These are phyloP conservation scores for Aspergillus indologenus DNA, from an alignment of 495 filamentous ascomycete genomes.

Conservation along the genomic window DNA sequence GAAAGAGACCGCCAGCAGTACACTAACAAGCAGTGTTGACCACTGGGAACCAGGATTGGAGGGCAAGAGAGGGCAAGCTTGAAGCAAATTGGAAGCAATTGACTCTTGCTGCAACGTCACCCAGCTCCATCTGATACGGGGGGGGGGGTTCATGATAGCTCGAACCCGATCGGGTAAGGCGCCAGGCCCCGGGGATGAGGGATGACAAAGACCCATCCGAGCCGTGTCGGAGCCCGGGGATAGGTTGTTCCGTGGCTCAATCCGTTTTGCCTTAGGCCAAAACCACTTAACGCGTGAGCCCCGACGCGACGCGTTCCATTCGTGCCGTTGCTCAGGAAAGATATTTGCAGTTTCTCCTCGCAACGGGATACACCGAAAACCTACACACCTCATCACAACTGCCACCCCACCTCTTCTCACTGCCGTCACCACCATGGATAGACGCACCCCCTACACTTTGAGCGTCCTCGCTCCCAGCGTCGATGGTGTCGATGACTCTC, in stretches of 20 bases:
- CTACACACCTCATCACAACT: slow-evolving; percentile 23
- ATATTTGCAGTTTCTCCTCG: slow-evolving; percentile 27
- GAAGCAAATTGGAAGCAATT: background rate
- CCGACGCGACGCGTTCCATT: slow-evolving; percentile 32
- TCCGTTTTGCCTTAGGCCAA: slow-evolving; percentile 23
- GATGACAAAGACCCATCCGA: slow-evolving; percentile 8
- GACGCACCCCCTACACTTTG: slow-evolving; percentile 78
- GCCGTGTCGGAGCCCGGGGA: slow-evolving; percentile 1
- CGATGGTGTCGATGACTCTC: slow-evolving; percentile 59
- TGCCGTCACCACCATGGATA: slow-evolving; percentile 65
- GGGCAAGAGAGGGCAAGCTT: background rate
- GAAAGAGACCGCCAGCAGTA: slow-evolving; percentile 2
- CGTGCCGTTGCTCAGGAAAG: slow-evolving; percentile 26
- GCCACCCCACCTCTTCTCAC: slow-evolving; percentile 18
- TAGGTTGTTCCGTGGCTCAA: slow-evolving; percentile 9
- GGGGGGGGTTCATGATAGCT: slow-evolving; percentile 26
- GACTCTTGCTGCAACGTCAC: slow-evolving; percentile 14
- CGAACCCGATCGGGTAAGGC: slow-evolving; percentile 35
- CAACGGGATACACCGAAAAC: slow-evolving; percentile 10
- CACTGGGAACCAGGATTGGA: background rate
- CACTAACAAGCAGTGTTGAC: background rate
- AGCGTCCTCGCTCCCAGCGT: slow-evolving; percentile 71
- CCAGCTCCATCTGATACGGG: slow-evolving; percentile 12
- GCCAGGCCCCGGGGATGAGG: slow-evolving; percentile 12
- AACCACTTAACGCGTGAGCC: slow-evolving; percentile 49